Conservation (phyloP, 345 rosid genomes). For the Gossypium thurberi region DNA sequence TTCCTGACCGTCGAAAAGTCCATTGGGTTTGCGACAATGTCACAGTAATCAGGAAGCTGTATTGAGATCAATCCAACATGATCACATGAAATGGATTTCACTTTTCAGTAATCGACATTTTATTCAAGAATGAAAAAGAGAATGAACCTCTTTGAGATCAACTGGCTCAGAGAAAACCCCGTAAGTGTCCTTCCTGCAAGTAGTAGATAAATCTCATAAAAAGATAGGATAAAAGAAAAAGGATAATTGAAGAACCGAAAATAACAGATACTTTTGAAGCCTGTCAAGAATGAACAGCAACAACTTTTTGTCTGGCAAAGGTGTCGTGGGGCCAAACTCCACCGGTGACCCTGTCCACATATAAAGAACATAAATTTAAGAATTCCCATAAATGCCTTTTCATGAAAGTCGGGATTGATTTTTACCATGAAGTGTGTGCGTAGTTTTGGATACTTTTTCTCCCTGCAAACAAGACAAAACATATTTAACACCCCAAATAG, state of each 20-base stretch:
- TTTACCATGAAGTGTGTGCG: slow-evolving; percentile 73
- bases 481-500: slow-evolving; percentile 1
- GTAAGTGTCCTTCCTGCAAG: slow-evolving; percentile 86
- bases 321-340: slow-evolving; percentile 88
- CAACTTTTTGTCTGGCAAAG: slow-evolving; percentile 99
- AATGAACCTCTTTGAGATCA: slow-evolving; percentile 71
- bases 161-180: slow-evolving; percentile 94
- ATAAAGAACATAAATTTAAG: slow-evolving; percentile 11
- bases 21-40: slow-evolving; percentile 79
- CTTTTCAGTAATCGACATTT: not conserved
- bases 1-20: slow-evolving; percentile 78
- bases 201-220: slow-evolving; percentile 15
- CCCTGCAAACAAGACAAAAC: slow-evolving; percentile 45
- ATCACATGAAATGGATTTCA: slow-evolving; percentile 10
- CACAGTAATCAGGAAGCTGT: slow-evolving; percentile 96
- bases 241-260: slow-evolving; percentile 27
- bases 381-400: slow-evolving; percentile 36
- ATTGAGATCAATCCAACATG: slow-evolving; percentile 15
- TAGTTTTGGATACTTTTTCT: slow-evolving; percentile 74
- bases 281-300: slow-evolving; percentile 97
- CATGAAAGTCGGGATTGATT: slow-evolving; percentile 28
- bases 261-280: slow-evolving; percentile 82
- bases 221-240: not conserved
- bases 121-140: slow-evolving; percentile 13
- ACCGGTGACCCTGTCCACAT: slow-evolving; percentile 69